A percentile compares a stretch with the other conserved stretches of the same genome.
phyloP scores from a whole-genome alignment of 257 asterid species.

The Paraleonurus japonicus region DNA sequence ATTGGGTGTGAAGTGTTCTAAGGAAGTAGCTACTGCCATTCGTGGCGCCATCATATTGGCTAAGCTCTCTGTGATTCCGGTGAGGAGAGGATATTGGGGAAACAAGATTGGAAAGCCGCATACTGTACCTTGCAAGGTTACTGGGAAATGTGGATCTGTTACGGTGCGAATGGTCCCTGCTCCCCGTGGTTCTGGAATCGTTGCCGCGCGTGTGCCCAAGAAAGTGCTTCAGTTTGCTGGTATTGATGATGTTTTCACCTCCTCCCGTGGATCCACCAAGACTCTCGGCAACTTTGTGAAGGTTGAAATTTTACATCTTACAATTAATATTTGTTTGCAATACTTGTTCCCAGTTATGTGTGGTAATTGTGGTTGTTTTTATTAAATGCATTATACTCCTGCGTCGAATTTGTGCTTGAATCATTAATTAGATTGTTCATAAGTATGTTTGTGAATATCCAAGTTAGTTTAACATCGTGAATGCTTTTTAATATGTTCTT shows the following conservation, averaged over 20 bases:
- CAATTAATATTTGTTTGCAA: too few relatives aligned
- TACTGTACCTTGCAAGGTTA: slow-evolving; percentile 90
- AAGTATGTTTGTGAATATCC: too few relatives aligned
- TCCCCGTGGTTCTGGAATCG: slow-evolving; percentile 85
- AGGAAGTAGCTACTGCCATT: slow-evolving; percentile 90
- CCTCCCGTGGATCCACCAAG: slow-evolving; percentile 89
- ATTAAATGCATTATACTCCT: too few relatives aligned
- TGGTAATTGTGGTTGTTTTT: too few relatives aligned
- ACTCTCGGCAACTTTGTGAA: slow-evolving; percentile 90
- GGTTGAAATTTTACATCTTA: slow-evolving; percentile 34
- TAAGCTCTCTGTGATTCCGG: slow-evolving; percentile 73
- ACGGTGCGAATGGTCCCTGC: slow-evolving; percentile 95
- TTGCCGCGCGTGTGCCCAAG: slow-evolving; percentile 89
- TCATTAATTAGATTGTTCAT: background rate
- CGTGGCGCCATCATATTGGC: slow-evolving; percentile 85
- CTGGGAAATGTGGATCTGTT: slow-evolving; percentile 89
- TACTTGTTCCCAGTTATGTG: too few relatives aligned
- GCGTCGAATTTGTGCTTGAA: background rate
- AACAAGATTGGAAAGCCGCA: slow-evolving; percentile 89
- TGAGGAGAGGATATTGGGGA: slow-evolving; percentile 94
- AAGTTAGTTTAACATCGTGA: too few relatives aligned
- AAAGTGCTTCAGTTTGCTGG: slow-evolving; percentile 94
- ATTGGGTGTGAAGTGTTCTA: slow-evolving; percentile 82
- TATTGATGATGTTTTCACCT: slow-evolving; percentile 79
- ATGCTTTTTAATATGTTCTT: background rate